These are phyloP conservation scores for Schwanniomyces etchellsii DNA, from an alignment of 1,139 yeast genomes.

Conservation along the genomic window DNA sequence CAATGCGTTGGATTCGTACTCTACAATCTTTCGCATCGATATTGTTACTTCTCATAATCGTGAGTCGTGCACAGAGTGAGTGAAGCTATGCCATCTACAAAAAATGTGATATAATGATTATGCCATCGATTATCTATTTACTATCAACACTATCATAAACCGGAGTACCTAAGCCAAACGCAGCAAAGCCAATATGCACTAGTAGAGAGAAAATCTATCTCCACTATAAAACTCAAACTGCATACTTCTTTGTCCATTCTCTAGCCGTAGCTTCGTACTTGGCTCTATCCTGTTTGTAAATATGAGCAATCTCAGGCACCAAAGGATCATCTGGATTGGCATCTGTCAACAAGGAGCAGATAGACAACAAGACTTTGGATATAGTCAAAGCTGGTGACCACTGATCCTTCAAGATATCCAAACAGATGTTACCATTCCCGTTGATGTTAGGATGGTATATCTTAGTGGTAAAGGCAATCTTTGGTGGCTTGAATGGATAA, in stretches of 20 bases:
- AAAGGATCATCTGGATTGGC: slow-evolving; percentile 99
- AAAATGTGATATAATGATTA: too few relatives aligned
- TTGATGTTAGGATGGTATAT: slow-evolving; percentile 90
- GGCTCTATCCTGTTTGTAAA: slow-evolving; percentile 89
- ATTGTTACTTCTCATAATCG: too few relatives aligned
- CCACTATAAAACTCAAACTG: slow-evolving; percentile 58
- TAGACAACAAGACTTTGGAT: slow-evolving; percentile 81
- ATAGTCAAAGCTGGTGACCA: slow-evolving; percentile 92
- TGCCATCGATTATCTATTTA: too few relatives aligned
- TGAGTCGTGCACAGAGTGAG: too few relatives aligned
- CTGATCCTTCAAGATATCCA: slow-evolving; percentile 80
- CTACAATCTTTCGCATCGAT: too few relatives aligned
- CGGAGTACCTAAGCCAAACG: not conserved
- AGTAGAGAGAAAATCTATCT: too few relatives aligned
- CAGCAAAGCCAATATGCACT: too few relatives aligned
- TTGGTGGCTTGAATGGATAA: slow-evolving; percentile 92
- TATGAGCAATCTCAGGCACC: slow-evolving; percentile 97
- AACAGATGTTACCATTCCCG: slow-evolving; percentile 81
- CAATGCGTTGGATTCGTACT: too few relatives aligned
- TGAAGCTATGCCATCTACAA: too few relatives aligned
- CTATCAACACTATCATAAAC: slow-evolving; percentile 1
- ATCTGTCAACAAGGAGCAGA: slow-evolving; percentile 88
- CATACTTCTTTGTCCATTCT: slow-evolving; percentile 98
- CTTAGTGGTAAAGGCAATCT: slow-evolving; percentile 84
- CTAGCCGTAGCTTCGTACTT: slow-evolving; percentile 96